Percentiles rank a stretch among this genome's conserved stretches.
phyloP scores from a whole-genome alignment of 129 eudicot species.

The Tagetes patula region DNA sequence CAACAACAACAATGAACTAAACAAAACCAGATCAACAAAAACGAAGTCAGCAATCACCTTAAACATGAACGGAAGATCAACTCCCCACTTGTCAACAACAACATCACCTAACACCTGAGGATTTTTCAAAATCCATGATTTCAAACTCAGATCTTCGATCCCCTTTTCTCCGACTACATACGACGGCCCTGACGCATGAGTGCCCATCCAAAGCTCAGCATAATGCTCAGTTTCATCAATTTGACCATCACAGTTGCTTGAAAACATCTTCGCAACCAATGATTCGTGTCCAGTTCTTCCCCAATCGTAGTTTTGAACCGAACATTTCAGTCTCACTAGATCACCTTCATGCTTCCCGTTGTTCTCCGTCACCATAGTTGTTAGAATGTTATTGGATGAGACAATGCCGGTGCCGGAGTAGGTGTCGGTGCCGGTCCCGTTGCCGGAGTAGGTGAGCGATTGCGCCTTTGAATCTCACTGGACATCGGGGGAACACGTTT shows the following conservation, averaged over 20 bases:
- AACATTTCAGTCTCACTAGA: conserved; percentile 60
- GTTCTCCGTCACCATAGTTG: conserved; percentile 45
- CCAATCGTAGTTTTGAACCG: conserved; percentile 80
- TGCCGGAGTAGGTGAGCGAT: conserved; percentile 1
- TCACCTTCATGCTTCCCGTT: conserved; percentile 23
- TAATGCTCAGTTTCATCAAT: conserved; percentile 49
- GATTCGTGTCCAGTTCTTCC: conserved; percentile 72
- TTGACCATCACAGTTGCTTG: conserved; percentile 38
- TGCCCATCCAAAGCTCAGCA: conserved; percentile 99
- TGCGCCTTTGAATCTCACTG: conserved; percentile 19
- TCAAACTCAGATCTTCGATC: conserved; percentile 40
- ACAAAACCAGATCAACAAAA: conserved; percentile 2
- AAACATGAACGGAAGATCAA: conserved; percentile 76
- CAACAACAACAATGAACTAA: background rate
- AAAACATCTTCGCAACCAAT: conserved; percentile 51
- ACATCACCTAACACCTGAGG: conserved; percentile 70
- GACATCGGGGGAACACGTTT: background rate
- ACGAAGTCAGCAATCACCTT: conserved; percentile 48
- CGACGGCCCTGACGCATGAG: conserved; percentile 87
- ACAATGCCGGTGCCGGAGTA: background rate
- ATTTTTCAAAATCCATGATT: conserved; percentile 65
- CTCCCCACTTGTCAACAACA: conserved; percentile 70
- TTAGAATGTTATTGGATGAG: conserved; percentile 3
- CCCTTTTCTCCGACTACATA: conserved; percentile 38
- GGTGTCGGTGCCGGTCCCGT: background rate